Base-by-base conservation (phyloP, 176 grass and related monocot species). In the Paspalum vaginatum region DNA sequence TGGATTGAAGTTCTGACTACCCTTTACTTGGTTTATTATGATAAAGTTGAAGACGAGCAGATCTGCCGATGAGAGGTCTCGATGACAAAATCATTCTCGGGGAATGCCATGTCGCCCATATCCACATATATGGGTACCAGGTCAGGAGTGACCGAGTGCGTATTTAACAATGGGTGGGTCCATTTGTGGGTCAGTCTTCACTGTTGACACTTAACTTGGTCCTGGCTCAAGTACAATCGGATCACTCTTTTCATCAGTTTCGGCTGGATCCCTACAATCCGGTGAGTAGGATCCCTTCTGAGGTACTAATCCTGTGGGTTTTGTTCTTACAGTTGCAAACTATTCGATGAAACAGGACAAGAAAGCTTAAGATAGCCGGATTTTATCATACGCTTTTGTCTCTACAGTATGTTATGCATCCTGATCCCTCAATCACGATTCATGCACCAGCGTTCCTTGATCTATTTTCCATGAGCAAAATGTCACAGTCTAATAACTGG, bases 61-160 rank as follows among this genome's bases (percentile, higher is more conserved):
- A 32, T 32, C 32, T 32, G 32, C 32, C 1, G 32, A 85, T 58
- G 43, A 75, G 87, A 65, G 82, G n/a, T 58, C 75, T 85, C 72
- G 64, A 85, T 81, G 11, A 71, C 77, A 40, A 85, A 85, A 85
- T 85, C 81, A 89, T 85, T 55, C 69, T 81, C 41, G 53, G 60
- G 70, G 70, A 70, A 71, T 81, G 78, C 77, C 41, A 81, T 53
- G 53, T 85, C 76, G 40, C 46, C 47, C 65, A 47, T 70, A 49
- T 68, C 61, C 59, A 74, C 58, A 43, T 45, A 76, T 47, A 8
- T 72, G 48, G 3, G 11, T 77, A 58, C 47, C 24, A 81, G 72
- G 45, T 83, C 38, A 71, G 61, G 62, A 61, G 32, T 47, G 32
- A 41, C 32, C 32, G 32, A 32, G 32, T 32, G 32, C 1, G 70